A percentile compares a stretch with the other conserved stretches of the same genome.
Evolutionary conservation across 148 eudicot genomes (phyloP).

Genomic region (Fagopyrum homotropicum): DNA sequence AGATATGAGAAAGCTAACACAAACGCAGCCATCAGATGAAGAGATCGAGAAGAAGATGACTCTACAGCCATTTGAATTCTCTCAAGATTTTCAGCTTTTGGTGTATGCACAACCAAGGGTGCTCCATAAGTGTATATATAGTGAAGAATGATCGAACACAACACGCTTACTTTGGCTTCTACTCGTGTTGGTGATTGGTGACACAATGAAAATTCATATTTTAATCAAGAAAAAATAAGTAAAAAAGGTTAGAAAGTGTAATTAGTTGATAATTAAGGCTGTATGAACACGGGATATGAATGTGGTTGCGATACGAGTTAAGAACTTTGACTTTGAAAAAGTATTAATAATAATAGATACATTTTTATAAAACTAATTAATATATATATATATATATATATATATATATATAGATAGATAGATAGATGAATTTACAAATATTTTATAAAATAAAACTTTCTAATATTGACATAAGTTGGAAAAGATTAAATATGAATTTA

Average conservation of each 20-base stretch:
- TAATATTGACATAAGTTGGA: no score
- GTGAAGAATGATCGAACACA: neutral
- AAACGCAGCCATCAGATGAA: neutral
- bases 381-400: no score
- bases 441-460: no score
- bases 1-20: neutral
- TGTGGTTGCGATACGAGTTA: neutral
- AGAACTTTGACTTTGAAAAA: no score
- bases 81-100: neutral
- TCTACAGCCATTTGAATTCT: neutral
- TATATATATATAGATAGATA: no score
- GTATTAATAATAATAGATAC: no score
- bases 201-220: neutral
- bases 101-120: neutral
- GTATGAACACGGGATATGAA: neutral
- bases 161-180: neutral
- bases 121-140: conserved; percentile 4
- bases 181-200: conserved; percentile 2
- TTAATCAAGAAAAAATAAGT: neutral
- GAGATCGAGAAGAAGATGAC: neutral
- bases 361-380: no score
- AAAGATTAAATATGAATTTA: no score
- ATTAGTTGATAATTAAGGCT: neutral
- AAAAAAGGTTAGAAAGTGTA: neutral
- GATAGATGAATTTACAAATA: no score